Conservation (phyloP, 371 early-diverging fungal species). For the Smittium mucronatum region DNA sequence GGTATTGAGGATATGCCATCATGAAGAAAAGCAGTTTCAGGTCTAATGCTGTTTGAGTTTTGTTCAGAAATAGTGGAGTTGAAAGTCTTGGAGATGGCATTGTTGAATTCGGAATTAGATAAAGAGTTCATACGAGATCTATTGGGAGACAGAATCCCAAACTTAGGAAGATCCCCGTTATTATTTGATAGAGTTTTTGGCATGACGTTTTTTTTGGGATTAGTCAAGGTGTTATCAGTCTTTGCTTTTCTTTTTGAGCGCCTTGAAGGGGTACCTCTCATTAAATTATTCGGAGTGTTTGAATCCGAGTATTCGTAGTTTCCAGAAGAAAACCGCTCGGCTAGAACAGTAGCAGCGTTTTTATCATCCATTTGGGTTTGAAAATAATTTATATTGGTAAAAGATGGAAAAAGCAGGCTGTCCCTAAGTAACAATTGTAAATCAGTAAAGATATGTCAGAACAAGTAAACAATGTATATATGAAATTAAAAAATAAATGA, state of each 20-base stretch:
- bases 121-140: not conserved
- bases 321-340: slow-evolving; percentile 6
- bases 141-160: not conserved
- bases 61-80: not conserved
- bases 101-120: not conserved
- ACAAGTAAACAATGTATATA: too few relatives aligned
- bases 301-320: not conserved
- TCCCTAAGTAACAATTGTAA: too few relatives aligned
- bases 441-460: too few relatives aligned
- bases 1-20: not conserved
- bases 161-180: not conserved
- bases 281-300: not conserved
- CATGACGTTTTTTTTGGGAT: not conserved
- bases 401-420: too few relatives aligned
- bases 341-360: slow-evolving; percentile 8
- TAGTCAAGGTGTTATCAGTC: not conserved
- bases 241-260: not conserved
- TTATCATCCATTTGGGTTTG: slow-evolving; percentile 8
- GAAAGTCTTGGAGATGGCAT: not conserved
- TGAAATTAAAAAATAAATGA: too few relatives aligned
- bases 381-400: too few relatives aligned
- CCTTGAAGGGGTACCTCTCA: not conserved
- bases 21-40: not conserved
- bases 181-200: not conserved
- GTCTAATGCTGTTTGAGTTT: not conserved